A percentile compares a stretch with the other conserved stretches of the same genome.
Conservation (phyloP, 2,329 filamentous ascomycete species). For the Alternaria sp. region DNA sequence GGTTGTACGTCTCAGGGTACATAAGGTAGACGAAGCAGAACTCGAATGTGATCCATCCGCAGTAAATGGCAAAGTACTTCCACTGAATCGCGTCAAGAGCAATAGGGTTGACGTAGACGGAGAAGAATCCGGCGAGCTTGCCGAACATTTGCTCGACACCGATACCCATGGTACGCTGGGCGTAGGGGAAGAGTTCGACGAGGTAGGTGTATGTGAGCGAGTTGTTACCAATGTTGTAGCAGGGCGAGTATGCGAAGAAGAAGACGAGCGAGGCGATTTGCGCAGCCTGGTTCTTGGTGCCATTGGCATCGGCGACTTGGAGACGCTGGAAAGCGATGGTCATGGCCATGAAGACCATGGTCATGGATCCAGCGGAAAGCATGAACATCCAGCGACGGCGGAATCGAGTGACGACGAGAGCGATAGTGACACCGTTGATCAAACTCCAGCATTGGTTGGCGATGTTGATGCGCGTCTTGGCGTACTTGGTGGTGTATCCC, state of each 20-base stretch:
- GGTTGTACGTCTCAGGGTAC: conserved; percentile 66
- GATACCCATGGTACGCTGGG: conserved; percentile 64
- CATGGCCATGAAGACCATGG: conserved; percentile 62
- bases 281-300: conserved; percentile 43
- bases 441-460: conserved; percentile 52
- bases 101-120: conserved; percentile 62
- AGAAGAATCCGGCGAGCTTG: conserved; percentile 55
- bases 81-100: conserved; percentile 62
- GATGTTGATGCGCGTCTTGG: conserved; percentile 52
- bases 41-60: conserved; percentile 62
- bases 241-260: conserved; percentile 65
- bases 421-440: conserved; percentile 47
- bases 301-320: conserved; percentile 20
- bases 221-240: conserved; percentile 71
- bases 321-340: conserved; percentile 57
- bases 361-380: conserved; percentile 58
- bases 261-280: conserved; percentile 60
- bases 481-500: conserved; percentile 44
- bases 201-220: conserved; percentile 69
- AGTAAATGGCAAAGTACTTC: conserved; percentile 63
- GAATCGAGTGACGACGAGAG: conserved; percentile 51
- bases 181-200: conserved; percentile 66
- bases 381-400: conserved; percentile 54
- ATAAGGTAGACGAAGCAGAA: conserved; percentile 64
- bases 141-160: conserved; percentile 64